These are phyloP conservation scores for Candolleomyces eurysporus DNA, from an alignment of 768 basidiomycete species.

Conservation along the genomic window DNA sequence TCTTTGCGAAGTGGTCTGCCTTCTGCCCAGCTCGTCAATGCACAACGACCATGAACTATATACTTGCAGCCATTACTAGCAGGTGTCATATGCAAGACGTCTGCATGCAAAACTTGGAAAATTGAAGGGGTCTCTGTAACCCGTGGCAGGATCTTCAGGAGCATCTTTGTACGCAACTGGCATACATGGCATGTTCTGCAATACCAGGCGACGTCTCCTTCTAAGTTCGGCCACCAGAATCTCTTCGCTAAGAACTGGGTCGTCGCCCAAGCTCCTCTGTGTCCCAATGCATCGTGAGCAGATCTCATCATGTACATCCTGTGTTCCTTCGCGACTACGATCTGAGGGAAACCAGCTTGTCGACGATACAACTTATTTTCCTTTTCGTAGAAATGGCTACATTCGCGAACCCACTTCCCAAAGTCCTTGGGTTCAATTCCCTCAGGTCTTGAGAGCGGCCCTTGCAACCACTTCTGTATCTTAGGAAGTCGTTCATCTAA, in stretches of 20 bases:
- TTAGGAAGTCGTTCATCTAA: neutral
- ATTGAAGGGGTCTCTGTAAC: slow-evolving; percentile 17
- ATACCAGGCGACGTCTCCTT: slow-evolving; percentile 22
- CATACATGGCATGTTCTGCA: slow-evolving; percentile 21
- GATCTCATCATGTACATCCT: slow-evolving; percentile 19
- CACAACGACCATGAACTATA: too few relatives aligned
- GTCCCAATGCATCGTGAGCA: slow-evolving; percentile 22
- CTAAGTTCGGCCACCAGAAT: slow-evolving; percentile 30
- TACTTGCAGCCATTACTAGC: too few relatives aligned
- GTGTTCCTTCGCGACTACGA: slow-evolving; percentile 15
- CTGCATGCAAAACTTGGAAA: slow-evolving; percentile 22
- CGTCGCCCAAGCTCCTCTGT: slow-evolving; percentile 22
- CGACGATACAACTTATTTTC: slow-evolving; percentile 15
- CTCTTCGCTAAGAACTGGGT: slow-evolving; percentile 11
- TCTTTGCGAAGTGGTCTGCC: slow-evolving; percentile 17
- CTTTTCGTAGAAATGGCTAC: slow-evolving; percentile 18
- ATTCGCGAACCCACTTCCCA: neutral
- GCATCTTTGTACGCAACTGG: slow-evolving; percentile 18
- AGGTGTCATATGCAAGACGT: too few relatives aligned
- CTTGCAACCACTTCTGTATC: neutral
- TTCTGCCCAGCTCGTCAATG: too few relatives aligned
- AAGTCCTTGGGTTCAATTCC: neutral
- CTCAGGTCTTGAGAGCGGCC: neutral
- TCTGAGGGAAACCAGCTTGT: slow-evolving; percentile 11
- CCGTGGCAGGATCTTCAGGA: slow-evolving; percentile 15